phyloP scores from a whole-genome alignment of 176 grass and related monocot genomes.

The Pontederia crassipes region DNA sequence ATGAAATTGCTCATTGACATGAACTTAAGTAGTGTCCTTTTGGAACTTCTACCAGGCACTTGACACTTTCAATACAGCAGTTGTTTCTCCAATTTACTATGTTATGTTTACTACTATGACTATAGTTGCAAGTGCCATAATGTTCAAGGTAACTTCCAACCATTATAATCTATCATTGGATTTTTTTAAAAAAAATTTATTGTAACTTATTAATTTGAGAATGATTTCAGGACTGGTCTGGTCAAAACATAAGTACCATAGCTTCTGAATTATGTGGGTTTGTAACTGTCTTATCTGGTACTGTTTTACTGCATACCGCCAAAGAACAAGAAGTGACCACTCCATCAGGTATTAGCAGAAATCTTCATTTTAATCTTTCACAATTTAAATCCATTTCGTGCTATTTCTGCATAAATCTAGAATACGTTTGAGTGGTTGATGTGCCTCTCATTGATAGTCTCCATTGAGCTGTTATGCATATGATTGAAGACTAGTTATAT shows the following conservation, averaged over 20 bases:
- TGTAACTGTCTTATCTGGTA: slow-evolving; percentile 81
- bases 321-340: slow-evolving; percentile 49
- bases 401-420: neutral
- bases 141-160: slow-evolving; percentile 73
- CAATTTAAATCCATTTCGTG: neutral
- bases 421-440: neutral
- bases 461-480: no score
- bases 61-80: slow-evolving; percentile 83
- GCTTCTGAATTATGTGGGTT: slow-evolving; percentile 86
- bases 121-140: slow-evolving; percentile 86
- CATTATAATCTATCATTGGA: neutral
- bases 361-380: neutral
- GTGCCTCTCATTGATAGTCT: no score
- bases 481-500: no score
- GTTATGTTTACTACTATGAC: slow-evolving; percentile 93
- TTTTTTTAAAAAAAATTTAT: neutral
- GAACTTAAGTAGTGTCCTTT: neutral
- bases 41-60: slow-evolving; percentile 38
- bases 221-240: slow-evolving; percentile 61
- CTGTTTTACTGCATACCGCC: slow-evolving; percentile 69
- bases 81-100: slow-evolving; percentile 94
- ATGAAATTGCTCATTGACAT: no score
- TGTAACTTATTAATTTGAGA: slow-evolving; percentile 19
- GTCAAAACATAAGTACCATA: slow-evolving; percentile 69
- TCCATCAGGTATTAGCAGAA: slow-evolving; percentile 31